Percentiles rank a stretch among this genome's conserved stretches.
These are phyloP conservation scores for Hypoxylon intermedium DNA, from an alignment of 495 filamentous ascomycete genomes.

Conservation along the genomic window DNA sequence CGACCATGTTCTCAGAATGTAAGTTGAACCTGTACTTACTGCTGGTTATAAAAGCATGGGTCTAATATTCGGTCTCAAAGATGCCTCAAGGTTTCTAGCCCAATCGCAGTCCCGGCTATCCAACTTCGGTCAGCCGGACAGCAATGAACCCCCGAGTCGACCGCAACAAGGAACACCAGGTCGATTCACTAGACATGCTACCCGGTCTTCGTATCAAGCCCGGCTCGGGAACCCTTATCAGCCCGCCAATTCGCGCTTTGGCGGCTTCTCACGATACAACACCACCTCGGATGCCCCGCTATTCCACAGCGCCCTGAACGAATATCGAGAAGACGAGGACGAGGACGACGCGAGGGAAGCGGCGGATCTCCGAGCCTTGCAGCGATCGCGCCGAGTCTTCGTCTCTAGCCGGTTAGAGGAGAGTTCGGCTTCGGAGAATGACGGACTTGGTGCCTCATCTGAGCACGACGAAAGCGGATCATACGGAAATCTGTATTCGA, in stretches of 20 bases:
- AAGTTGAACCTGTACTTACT: constrained; percentile 52
- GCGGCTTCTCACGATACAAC: constrained; percentile 76
- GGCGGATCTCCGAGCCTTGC: constrained; percentile 89
- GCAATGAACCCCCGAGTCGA: constrained; percentile 49
- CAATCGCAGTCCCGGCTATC: constrained; percentile 90
- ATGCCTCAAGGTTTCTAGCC: constrained; percentile 95
- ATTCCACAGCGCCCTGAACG: constrained; percentile 82
- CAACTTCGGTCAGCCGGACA: constrained; percentile 68
- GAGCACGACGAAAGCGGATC: constrained; percentile 58
- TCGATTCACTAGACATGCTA: constrained; percentile 46
- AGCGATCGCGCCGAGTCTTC: constrained; percentile 86
- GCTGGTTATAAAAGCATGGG: constrained; percentile 11
- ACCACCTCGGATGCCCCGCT: constrained; percentile 78
- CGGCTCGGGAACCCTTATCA: constrained; percentile 76
- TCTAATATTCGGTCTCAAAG: constrained; percentile 55
- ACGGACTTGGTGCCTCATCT: constrained; percentile 62
- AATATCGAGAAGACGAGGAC: constrained; percentile 87
- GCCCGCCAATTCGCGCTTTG: constrained; percentile 67
- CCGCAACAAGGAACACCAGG: constrained; percentile 45
- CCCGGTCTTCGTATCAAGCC: constrained; percentile 47
- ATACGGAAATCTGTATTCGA: constrained; percentile 45
- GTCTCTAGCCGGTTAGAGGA: constrained; percentile 79
- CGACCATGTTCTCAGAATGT: constrained; percentile 96
- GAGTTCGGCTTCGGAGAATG: constrained; percentile 79
- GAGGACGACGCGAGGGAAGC: constrained; percentile 92